Base-by-base conservation (phyloP, 2,329 filamentous ascomycete genomes). In the Proliferodiscus dingleyae region DNA sequence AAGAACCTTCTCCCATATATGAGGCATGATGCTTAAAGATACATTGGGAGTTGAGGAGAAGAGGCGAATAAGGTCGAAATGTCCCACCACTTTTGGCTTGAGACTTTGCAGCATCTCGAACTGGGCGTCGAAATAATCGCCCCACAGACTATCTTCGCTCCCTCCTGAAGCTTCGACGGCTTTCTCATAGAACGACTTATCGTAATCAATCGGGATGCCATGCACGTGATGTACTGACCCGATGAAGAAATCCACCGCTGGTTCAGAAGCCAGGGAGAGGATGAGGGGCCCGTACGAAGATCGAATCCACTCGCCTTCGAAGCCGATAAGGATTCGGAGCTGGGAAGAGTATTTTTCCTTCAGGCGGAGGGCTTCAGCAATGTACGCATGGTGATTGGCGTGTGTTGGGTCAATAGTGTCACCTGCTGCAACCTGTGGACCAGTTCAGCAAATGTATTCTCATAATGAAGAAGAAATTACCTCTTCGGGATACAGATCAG, bases 401-500 rank as follows among this genome's bases (percentile, higher is more conserved):
- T 64, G 58, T 2, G 85, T 71, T 16, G 55, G 62, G 5, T 50
- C 74, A 71, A 59, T 78, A 63, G 59, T 67, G 23, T 60, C 41
- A 11, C 44, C 64, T 59, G 64, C 72, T 64, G 65, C 74, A 66
- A 73, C 68, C 75, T 75, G 60, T 38, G 56, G 54, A 50, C 65
- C 59, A 36, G 32, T 38, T 49, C 13, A 32, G 37, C 28, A 40
- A 18, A 34, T 18, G 7, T 7, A 5, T n/a, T 34, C 24, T 26
- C 3, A 37, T 33, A 30, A 5, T 15, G 28, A 19, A 16, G 28
- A 26, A 28, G 36, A 11, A 40, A 55, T 30, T 57, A 86, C 83
- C 72, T 98, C 93, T 71, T 95, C 91, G 0, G 93, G 93, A 64
- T 98, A 98, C 43, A 95, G 76, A 68, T 98, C 91, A 46, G 77